A percentile compares a stretch with the other conserved stretches of the same genome.
phyloP scores from a whole-genome alignment of 2,329 filamentous ascomycete genomes.

The Decorospora gaudefroyi region DNA sequence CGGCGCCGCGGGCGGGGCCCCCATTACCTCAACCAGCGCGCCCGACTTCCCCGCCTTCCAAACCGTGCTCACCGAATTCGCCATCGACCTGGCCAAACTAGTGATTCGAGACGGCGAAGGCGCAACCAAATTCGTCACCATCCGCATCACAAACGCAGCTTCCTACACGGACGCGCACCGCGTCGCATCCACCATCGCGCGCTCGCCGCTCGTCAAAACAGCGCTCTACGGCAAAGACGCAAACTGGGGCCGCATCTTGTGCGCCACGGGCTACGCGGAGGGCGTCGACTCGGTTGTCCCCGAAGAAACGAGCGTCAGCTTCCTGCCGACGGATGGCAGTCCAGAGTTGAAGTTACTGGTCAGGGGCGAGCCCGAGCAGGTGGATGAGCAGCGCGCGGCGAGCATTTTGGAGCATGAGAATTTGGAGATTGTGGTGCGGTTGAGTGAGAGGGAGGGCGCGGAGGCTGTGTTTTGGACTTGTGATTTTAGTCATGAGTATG shows the following conservation, averaged over 20 bases:
- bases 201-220: conserved; percentile 93
- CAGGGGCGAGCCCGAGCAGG: conserved; percentile 76
- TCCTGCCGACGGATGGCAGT: conserved; percentile 76
- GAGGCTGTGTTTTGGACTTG: conserved; percentile 82
- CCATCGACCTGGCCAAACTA: conserved; percentile 83
- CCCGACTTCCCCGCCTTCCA: conserved; percentile 73
- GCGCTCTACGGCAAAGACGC: conserved; percentile 96
- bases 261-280: conserved; percentile 82
- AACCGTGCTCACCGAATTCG: conserved; percentile 73
- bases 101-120: conserved; percentile 96
- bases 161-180: conserved; percentile 72
- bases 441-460: conserved; percentile 63
- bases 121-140: conserved; percentile 96
- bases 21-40: conserved; percentile 60
- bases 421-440: conserved; percentile 73
- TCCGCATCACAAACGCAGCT: conserved; percentile 76
- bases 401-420: conserved; percentile 78
- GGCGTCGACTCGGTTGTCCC: conserved; percentile 69
- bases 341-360: conserved; percentile 76
- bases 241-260: conserved; percentile 97
- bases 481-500: conserved; percentile 83
- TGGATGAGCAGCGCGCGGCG: conserved; percentile 75
- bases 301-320: conserved; percentile 75
- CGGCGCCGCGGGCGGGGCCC: conserved; percentile 78
- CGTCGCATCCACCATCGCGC: conserved; percentile 85